Evolutionary conservation across 2,329 filamentous ascomycete species (phyloP), one percentile per base, ranked within the genome.

Genomic region (Colletotrichum sp.): DNA sequence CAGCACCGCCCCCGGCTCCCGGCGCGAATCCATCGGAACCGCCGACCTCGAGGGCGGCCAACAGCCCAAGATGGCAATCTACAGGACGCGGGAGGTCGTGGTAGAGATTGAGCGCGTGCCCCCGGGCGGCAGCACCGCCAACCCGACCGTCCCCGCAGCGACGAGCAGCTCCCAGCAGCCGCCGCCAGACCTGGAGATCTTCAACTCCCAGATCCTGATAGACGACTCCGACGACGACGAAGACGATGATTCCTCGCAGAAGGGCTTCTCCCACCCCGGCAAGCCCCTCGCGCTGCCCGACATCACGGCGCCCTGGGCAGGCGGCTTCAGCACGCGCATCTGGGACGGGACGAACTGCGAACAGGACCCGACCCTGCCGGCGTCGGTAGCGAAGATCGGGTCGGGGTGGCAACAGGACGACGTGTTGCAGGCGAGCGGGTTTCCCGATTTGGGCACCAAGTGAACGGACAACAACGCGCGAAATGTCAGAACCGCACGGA

Each of bases 301-400:
- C 4, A 55, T 59, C 8, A 59, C 73, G 24, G 70, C 70, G 13
- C 74, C 74, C 4, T 76, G 74, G 74, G 74, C 74, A 6, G 48
- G 66, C 28, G 48, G 65, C 18, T 76, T 76, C 71, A 73, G 74
- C 59, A 73, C 74, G 8, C 60, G 66, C 55, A 76, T 76, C 1
- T 76, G 74, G 74, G 74, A 76, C 34, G 74, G 74, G 32, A 76
- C 74, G 64, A 74, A 69, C 13, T 76, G 64, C 44, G 74, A 76
- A 44, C 69, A 76, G 59, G 64, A 74, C 44, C 74, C 64, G n/a
- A 32, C 65, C 18, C 32, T 76, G 34, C 74, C 74, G 24, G 28
- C 70, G 2, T 69, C 70, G 13, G 59, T 68, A 12, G 70, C 74
- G 26, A 76, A 76, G 22, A 64, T 69, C 18, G 70, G 64, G 10